phyloP scores from a whole-genome alignment of 2,329 filamentous ascomycete species.

The Aspergillus bombycis region DNA sequence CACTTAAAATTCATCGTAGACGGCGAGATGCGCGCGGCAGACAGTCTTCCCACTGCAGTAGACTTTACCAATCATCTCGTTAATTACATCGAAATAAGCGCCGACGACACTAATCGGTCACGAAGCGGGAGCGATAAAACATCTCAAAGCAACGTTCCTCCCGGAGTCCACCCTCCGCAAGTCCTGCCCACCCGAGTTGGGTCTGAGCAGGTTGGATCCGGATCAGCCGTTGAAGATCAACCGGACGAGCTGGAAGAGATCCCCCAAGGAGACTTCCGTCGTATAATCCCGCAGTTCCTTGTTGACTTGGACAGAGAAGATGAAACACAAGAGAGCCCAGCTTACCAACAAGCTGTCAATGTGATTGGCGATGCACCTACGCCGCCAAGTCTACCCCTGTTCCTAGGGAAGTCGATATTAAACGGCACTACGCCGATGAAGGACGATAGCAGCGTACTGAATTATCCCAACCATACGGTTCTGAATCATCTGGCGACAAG shows the following conservation, averaged over 20 bases:
- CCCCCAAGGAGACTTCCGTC: conserved; percentile 65
- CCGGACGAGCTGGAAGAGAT: conserved; percentile 57
- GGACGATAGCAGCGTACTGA: conserved; percentile 95
- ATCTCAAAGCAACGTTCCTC: conserved; percentile 37
- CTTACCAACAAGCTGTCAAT: conserved; percentile 72
- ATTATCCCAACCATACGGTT: conserved; percentile 96
- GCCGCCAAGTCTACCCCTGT: conserved; percentile 84
- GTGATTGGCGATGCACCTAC: conserved; percentile 79
- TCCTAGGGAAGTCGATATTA: conserved; percentile 90
- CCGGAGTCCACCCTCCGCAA: conserved; percentile 49
- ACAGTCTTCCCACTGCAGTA: conserved; percentile 87
- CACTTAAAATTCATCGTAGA: conserved; percentile 97
- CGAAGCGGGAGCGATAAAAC: conserved; percentile 41
- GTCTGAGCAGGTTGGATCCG: conserved; percentile 35
- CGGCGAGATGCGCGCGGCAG: conserved; percentile 86
- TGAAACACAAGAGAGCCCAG: conserved; percentile 74
- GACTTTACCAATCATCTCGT: conserved; percentile 98
- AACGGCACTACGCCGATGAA: conserved; percentile 92
- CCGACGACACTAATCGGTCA: conserved; percentile 63
- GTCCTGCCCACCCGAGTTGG: conserved; percentile 41
- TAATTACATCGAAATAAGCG: conserved; percentile 94
- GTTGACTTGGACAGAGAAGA: conserved; percentile 82
- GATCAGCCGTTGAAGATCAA: conserved; percentile 47
- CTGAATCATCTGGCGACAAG: conserved; percentile 96
- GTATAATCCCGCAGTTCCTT: conserved; percentile 80